A percentile compares a stretch with the other conserved stretches of the same genome.
Conservation (phyloP, 331 rosid species). For the Spiraea crenata region DNA sequence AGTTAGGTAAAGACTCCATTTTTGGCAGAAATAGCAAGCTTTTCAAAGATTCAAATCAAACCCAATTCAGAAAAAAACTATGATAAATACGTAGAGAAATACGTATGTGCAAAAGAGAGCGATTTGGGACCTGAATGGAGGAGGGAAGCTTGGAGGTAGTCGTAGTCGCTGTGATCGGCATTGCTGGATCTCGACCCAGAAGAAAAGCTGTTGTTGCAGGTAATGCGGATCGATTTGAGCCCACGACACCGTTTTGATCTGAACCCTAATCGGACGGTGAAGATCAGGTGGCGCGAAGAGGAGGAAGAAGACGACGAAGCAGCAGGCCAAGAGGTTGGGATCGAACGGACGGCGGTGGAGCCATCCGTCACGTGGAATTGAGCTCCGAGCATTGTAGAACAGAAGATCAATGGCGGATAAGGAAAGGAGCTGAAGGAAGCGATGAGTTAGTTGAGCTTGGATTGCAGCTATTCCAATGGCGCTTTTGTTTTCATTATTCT, state of each 20-base stretch:
- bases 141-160: constrained; percentile 79
- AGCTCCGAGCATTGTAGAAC: constrained; percentile 50
- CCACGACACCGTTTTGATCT: constrained; percentile 29
- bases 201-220: constrained; percentile 45
- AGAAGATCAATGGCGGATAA: neutral
- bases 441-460: neutral
- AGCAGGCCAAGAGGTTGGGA: constrained; percentile 19
- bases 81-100: neutral
- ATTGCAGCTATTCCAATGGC: neutral
- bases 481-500: neutral
- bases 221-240: constrained; percentile 44
- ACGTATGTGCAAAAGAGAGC: constrained; percentile 5
- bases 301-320: constrained; percentile 30
- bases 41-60: neutral
- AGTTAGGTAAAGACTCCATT: neutral
- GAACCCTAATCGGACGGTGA: constrained; percentile 32
- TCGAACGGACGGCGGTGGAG: constrained; percentile 30
- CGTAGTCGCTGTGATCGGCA: constrained; percentile 41
- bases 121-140: constrained; percentile 67
- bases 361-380: constrained; percentile 43
- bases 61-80: neutral
- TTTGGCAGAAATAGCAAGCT: neutral
- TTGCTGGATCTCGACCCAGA: constrained; percentile 39
- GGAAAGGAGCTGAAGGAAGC: neutral
- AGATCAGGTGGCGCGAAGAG: constrained; percentile 29